phyloP scores from a whole-genome alignment of 2,329 filamentous ascomycete species.

The Grosmannia huntii region DNA sequence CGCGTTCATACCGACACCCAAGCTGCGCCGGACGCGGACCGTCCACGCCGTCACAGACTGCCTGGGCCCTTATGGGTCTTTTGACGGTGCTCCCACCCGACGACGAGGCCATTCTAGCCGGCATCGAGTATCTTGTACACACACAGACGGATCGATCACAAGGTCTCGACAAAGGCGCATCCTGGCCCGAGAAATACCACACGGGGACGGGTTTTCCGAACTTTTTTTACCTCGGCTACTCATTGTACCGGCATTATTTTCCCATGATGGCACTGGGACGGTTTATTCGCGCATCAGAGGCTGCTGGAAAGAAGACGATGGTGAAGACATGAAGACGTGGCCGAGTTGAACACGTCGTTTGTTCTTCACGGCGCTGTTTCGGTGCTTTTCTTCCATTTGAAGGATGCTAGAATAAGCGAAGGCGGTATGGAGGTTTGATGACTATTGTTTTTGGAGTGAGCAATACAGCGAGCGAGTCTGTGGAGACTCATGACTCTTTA shows the following conservation, averaged over 20 bases:
- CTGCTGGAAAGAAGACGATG: not conserved
- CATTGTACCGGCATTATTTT: constrained; percentile 6
- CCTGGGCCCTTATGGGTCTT: constrained; percentile 20
- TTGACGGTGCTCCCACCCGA: constrained; percentile 6
- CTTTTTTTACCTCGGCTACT: constrained; percentile 2
- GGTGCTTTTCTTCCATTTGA: too few relatives aligned
- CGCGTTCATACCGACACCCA: constrained; percentile 12
- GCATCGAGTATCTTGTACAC: not conserved
- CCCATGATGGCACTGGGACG: constrained; percentile 4
- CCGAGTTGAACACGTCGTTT: too few relatives aligned
- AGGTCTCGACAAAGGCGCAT: not conserved
- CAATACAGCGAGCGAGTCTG: too few relatives aligned
- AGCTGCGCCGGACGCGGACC: constrained; percentile 4
- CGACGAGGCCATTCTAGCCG: not conserved
- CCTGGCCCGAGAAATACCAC: constrained; percentile 1
- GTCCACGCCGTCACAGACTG: constrained; percentile 20
- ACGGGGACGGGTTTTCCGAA: constrained; percentile 5
- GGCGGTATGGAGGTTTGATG: too few relatives aligned
- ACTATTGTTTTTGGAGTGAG: too few relatives aligned
- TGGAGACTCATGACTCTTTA: too few relatives aligned
- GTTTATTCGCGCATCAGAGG: not conserved
- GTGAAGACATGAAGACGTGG: too few relatives aligned
- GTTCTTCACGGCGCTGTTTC: too few relatives aligned
- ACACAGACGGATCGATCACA: not conserved
- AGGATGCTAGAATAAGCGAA: too few relatives aligned